Conservation (phyloP, 805 yeast species). For the Lachancea sp. region DNA sequence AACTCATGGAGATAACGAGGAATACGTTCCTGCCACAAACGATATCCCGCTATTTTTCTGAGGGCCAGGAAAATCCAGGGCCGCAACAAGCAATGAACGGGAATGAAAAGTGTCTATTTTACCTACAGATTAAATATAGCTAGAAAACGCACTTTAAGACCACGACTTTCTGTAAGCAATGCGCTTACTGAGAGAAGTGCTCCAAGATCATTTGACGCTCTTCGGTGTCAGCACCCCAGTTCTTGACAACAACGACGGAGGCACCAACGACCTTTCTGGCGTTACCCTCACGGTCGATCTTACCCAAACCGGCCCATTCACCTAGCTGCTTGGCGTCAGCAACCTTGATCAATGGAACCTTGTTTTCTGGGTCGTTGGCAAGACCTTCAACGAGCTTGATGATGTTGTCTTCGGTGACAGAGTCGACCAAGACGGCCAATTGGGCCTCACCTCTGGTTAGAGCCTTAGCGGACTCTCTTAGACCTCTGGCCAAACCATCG, state of each 20-base stretch:
- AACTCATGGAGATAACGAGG: conserved; percentile 1
- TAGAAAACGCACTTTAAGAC: neutral
- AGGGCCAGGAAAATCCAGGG: no score
- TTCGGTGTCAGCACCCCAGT: conserved; percentile 99
- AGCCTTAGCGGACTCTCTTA: conserved; percentile 99
- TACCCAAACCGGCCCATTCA: conserved; percentile 99
- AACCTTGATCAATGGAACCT: conserved; percentile 97
- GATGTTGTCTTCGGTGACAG: conserved; percentile 97
- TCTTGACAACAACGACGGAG: conserved; percentile 97
- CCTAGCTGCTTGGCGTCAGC: conserved; percentile 99
- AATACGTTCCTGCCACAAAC: conserved; percentile 7
- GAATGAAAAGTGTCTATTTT: conserved; percentile 1
- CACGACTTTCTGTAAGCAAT: neutral
- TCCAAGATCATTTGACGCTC: conserved; percentile 95
- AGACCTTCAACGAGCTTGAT: conserved; percentile 97
- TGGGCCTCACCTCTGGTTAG: conserved; percentile 96
- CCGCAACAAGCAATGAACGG: neutral
- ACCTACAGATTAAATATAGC: neutral
- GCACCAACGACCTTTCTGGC: conserved; percentile 99
- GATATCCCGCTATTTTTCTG: conserved; percentile 13
- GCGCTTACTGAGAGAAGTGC: conserved; percentile 78
- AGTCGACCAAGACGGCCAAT: conserved; percentile 93
- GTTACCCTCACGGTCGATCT: conserved; percentile 99
- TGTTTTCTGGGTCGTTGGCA: conserved; percentile 94
- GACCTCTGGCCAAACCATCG: conserved; percentile 99